Evolutionary conservation across 2,329 filamentous ascomycete species (phyloP).

Genomic region (Cladosporium sphaerospermum): DNA sequence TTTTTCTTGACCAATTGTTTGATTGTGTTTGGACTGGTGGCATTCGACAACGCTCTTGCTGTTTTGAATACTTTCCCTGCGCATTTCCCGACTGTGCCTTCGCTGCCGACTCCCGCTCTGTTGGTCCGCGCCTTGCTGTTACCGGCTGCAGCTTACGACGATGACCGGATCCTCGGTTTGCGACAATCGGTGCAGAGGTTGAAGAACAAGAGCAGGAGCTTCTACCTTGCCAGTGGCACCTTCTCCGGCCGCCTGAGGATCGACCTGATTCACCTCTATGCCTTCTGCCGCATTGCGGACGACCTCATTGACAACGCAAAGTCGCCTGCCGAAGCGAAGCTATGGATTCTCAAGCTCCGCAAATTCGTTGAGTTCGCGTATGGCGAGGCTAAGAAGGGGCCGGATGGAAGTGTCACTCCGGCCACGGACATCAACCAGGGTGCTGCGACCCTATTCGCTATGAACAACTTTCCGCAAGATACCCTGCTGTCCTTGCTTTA

Average conservation of each 20-base stretch:
- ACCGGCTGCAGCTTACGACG: slow-evolving; percentile 49
- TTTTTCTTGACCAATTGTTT: slow-evolving; percentile 65
- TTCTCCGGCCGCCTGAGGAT: slow-evolving; percentile 63
- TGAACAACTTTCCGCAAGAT: slow-evolving; percentile 46
- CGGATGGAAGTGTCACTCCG: slow-evolving; percentile 22
- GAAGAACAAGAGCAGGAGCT: slow-evolving; percentile 62
- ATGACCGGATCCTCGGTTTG: slow-evolving; percentile 52
- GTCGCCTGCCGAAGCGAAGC: slow-evolving; percentile 45
- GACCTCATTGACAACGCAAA: slow-evolving; percentile 64
- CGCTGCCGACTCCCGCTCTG: slow-evolving; percentile 43
- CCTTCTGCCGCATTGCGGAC: slow-evolving; percentile 67
- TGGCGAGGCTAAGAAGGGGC: slow-evolving; percentile 19
- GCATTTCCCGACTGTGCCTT: slow-evolving; percentile 47
- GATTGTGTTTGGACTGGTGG: slow-evolving; percentile 62
- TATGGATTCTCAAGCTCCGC: slow-evolving; percentile 55
- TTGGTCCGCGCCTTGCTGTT: slow-evolving; percentile 49
- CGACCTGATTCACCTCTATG: slow-evolving; percentile 64
- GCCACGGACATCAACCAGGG: slow-evolving; percentile 27
- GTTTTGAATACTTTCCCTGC: slow-evolving; percentile 58
- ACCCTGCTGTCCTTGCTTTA: slow-evolving; percentile 52
- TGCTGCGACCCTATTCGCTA: slow-evolving; percentile 34
- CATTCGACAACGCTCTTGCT: slow-evolving; percentile 63
- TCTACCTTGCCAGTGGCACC: slow-evolving; percentile 64
- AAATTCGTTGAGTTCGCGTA: slow-evolving; percentile 53
- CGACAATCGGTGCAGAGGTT: slow-evolving; percentile 54